phyloP scores from a whole-genome alignment of 2,329 filamentous ascomycete genomes.

The Colletotrichum endophyticum region DNA sequence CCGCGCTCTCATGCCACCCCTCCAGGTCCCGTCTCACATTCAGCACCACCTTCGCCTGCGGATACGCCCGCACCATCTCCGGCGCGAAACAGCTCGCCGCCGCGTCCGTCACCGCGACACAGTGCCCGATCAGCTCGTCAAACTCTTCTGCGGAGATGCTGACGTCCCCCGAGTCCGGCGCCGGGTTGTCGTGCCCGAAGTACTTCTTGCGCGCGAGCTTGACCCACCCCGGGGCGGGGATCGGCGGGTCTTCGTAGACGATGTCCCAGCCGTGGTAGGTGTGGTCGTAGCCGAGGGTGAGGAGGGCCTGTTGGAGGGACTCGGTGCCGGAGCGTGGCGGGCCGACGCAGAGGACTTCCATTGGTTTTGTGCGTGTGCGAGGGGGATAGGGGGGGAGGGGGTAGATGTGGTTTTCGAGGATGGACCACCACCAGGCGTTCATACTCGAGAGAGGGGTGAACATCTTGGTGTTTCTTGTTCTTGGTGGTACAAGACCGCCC shows the following conservation, averaged over 20 bases:
- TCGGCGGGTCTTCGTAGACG: constrained; percentile 29
- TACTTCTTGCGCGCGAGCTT: constrained; percentile 30
- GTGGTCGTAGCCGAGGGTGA: constrained; percentile 34
- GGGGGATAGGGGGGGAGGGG: constrained; percentile 21
- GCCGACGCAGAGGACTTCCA: constrained; percentile 38
- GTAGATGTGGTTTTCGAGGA: constrained; percentile 21
- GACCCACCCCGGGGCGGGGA: constrained; percentile 26
- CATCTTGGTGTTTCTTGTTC: background rate
- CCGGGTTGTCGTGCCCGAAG: constrained; percentile 20
- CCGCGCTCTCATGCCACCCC: constrained; percentile 41
- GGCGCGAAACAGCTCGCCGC: constrained; percentile 43
- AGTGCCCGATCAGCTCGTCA: constrained; percentile 30
- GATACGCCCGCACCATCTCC: constrained; percentile 30
- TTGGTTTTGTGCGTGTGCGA: constrained; percentile 34
- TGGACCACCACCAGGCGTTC: constrained; percentile 17
- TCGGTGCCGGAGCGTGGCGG: constrained; percentile 37
- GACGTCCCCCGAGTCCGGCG: background rate
- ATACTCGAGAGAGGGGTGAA: constrained; percentile 3
- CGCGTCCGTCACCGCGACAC: constrained; percentile 44
- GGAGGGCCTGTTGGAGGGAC: constrained; percentile 35
- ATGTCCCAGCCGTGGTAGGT: constrained; percentile 39
- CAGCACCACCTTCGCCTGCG: constrained; percentile 48
- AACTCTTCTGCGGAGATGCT: constrained; percentile 25
- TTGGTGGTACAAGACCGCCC: fast-evolving
- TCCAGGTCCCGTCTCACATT: constrained; percentile 42